Evolutionary conservation across 805 yeast species (phyloP), one percentile per base, ranked within the genome.

Genomic region (Metschnikowia koreensis): DNA sequence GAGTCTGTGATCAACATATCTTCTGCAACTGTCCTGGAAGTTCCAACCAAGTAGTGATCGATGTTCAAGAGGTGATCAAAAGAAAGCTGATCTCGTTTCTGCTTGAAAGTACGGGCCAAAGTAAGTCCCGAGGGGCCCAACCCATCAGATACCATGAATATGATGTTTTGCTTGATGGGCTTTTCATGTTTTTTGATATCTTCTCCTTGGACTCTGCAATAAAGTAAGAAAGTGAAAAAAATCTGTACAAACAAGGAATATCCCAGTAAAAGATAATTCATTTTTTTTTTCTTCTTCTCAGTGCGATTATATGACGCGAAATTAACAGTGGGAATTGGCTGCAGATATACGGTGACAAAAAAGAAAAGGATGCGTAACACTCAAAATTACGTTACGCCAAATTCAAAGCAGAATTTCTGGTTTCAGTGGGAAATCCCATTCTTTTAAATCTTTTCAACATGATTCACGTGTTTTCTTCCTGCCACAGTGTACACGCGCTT

Each of bases 111-210:
- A 55, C 97, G 79, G 1, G 97, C 84, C 66, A 90, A 69, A 2
- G 94, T 84, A 51, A 90, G 69, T 1, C 96, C 86, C 0, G 96
- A 86, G 2, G 97, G 97, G 0, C 97, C 97, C 86, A 90, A 89
- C 13, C 97, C 97, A 67, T 90, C 97, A 3, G 96, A 85, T 31
- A 90, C 96, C 81, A 90, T 83, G 74, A 90, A 89, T 46, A 90
- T 86, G 51, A 91, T 79, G 62, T 90, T 90, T 62, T 82, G 84
- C 74, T 87, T 88, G 52, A 45, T 33, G 11, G 57, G 59, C 17
- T 42, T 44, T 4, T 41, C 26, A 9, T 29, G n/a, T 7, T 15
- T 17, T 16, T 39, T 13, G 27, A 31, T 31, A 28, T 31, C 27
- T 27, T 41, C 38, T 31, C 34, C 10, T 12, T 31, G 34, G 39